These are phyloP conservation scores for Holtermannia corniformis DNA, from an alignment of 768 basidiomycete genomes.

Conservation along the genomic window DNA sequence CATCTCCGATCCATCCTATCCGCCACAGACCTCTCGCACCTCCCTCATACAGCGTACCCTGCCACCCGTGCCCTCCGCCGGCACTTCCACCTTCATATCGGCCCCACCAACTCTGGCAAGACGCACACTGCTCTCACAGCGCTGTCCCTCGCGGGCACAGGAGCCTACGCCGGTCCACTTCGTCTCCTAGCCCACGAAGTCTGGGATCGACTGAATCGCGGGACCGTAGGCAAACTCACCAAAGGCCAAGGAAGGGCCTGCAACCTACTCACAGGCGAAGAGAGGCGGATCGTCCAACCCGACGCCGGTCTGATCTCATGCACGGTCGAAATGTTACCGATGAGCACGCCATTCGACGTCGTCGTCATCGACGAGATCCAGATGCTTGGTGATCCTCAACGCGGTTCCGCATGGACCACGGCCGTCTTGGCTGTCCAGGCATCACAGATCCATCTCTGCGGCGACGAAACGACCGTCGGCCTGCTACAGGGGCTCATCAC, in stretches of 20 bases:
- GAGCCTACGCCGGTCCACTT: conserved; percentile 83
- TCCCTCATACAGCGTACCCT: conserved; percentile 26
- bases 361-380: conserved; percentile 96
- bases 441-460: conserved; percentile 83
- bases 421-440: conserved; percentile 70
- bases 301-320: conserved; percentile 58
- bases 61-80: conserved; percentile 56
- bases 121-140: conserved; percentile 87
- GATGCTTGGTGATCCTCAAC: conserved; percentile 69
- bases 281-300: conserved; percentile 59
- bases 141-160: conserved; percentile 61
- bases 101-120: conserved; percentile 96
- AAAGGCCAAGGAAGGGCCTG: conserved; percentile 58
- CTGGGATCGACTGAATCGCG: conserved; percentile 79
- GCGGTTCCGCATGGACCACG: conserved; percentile 72
- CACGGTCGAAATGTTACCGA: conserved; percentile 84
- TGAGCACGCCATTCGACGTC: conserved; percentile 51
- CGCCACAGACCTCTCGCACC: conserved; percentile 22
- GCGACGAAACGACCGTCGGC: conserved; percentile 83
- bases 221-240: conserved; percentile 64
- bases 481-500: conserved; percentile 56
- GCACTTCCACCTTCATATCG: conserved; percentile 87
- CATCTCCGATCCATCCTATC: conserved; percentile 20
- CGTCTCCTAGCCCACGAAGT: conserved; percentile 92
- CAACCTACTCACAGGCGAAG: conserved; percentile 88